These are phyloP conservation scores for Leishmania lainsoni DNA, from an alignment of 208 protist genomes.

Conservation along the genomic window DNA sequence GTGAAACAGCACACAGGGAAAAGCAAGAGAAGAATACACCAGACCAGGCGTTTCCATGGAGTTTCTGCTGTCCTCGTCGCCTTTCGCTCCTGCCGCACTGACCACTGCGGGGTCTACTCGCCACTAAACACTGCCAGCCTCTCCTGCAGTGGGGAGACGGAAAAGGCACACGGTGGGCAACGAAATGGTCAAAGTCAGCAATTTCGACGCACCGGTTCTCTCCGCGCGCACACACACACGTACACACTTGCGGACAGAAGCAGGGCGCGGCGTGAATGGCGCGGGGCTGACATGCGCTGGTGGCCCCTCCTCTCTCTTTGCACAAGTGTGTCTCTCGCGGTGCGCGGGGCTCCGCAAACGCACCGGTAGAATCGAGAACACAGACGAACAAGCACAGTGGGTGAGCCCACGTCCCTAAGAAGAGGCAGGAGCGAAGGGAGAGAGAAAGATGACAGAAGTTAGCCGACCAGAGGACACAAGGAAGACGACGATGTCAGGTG, in stretches of 20 bases:
- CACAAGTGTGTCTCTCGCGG: background rate
- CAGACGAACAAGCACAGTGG: background rate
- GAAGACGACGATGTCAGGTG: background rate
- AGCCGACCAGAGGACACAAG: background rate
- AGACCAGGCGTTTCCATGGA: background rate
- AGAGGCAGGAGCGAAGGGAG: background rate
- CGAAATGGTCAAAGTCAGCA: background rate
- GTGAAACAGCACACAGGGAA: background rate
- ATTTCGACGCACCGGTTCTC: background rate
- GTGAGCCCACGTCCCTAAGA: background rate
- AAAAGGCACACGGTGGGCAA: no score
- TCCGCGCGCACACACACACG: background rate
- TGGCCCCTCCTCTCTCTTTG: background rate
- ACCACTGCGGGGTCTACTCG: background rate
- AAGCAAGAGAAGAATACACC: background rate
- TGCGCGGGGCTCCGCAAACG: background rate
- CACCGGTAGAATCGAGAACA: background rate
- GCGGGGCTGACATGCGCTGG: background rate
- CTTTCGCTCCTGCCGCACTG: background rate
- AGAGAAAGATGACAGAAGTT: no score
- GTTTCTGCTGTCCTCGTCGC: background rate
- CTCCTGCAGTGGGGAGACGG: background rate
- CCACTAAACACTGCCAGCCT: background rate
- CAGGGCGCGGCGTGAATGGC: background rate
- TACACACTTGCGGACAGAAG: background rate